phyloP scores from a whole-genome alignment of 2,329 filamentous ascomycete species.

The Gaeumannomyces tritici region DNA sequence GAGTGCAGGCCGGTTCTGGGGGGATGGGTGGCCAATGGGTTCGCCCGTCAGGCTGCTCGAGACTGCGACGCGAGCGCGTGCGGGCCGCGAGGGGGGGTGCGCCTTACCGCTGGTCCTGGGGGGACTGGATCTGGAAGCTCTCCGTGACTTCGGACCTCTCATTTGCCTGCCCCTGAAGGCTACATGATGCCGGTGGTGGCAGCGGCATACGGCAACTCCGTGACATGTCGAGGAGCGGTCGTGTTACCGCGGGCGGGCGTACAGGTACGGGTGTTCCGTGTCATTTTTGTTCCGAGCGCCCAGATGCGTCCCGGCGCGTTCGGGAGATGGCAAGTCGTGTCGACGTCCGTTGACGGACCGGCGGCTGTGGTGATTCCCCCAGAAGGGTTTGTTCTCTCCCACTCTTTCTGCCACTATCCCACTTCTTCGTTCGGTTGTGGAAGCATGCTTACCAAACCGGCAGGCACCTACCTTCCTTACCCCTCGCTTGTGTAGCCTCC shows the following conservation, averaged over 20 bases:
- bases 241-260: background rate
- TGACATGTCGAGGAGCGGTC: background rate
- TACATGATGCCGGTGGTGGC: background rate
- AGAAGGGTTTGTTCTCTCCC: too few species aligned
- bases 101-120: too few species aligned
- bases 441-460: background rate
- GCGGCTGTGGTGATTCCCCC: background rate
- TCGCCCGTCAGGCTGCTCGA: too few species aligned
- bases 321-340: background rate
- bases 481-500: background rate
- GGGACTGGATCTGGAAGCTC: too few species aligned
- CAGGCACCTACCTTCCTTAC: background rate
- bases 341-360: background rate
- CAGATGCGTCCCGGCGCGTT: background rate
- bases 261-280: background rate
- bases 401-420: too few species aligned
- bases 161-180: background rate
- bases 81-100: too few species aligned
- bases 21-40: too few species aligned
- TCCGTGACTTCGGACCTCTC: background rate
- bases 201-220: background rate
- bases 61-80: too few species aligned
- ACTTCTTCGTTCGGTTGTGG: background rate
- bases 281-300: background rate
- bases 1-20: background rate